phyloP scores from a whole-genome alignment of 192 early-diverging fungal species.

The Coemansia asiatica region DNA sequence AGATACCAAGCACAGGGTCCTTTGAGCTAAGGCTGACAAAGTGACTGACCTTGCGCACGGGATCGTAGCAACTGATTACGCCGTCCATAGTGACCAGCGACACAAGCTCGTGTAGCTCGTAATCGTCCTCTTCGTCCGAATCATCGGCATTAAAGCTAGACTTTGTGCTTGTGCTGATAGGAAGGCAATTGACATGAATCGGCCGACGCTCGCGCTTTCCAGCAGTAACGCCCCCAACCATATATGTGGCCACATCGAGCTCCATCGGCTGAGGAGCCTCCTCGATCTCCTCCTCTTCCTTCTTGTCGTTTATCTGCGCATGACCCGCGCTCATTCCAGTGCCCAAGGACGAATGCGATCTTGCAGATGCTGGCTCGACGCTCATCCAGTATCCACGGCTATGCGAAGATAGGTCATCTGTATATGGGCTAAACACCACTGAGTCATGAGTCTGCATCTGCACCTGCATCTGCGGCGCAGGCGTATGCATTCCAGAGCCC shows the following conservation, averaged over 20 bases:
- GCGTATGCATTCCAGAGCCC: conserved; percentile 1
- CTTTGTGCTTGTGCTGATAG: background rate
- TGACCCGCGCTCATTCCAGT: conserved; percentile 28
- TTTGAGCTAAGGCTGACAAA: conserved; percentile 33
- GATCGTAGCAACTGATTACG: conserved; percentile 47
- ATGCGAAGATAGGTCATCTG: conserved; percentile 15
- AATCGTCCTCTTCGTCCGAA: conserved; percentile 9
- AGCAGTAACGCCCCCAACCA: conserved; percentile 49
- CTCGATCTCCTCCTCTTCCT: conserved; percentile 56
- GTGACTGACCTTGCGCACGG: conserved; percentile 41
- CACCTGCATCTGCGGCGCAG: no score
- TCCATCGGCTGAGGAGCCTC: conserved; percentile 54
- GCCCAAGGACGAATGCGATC: conserved; percentile 51
- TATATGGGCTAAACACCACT: conserved; percentile 7
- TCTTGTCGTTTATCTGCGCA: conserved; percentile 11
- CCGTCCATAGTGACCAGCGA: conserved; percentile 56
- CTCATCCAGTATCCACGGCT: conserved; percentile 31
- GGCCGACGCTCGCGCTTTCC: conserved; percentile 35
- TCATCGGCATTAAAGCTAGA: background rate
- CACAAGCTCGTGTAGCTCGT: conserved; percentile 34
- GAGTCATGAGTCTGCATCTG: background rate
- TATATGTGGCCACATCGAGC: conserved; percentile 48
- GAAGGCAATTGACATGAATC: background rate
- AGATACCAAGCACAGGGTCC: conserved; percentile 52
- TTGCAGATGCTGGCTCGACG: conserved; percentile 32